Evolutionary conservation across 306 rosid genomes (phyloP).

Genomic region (Malus fusca): DNA sequence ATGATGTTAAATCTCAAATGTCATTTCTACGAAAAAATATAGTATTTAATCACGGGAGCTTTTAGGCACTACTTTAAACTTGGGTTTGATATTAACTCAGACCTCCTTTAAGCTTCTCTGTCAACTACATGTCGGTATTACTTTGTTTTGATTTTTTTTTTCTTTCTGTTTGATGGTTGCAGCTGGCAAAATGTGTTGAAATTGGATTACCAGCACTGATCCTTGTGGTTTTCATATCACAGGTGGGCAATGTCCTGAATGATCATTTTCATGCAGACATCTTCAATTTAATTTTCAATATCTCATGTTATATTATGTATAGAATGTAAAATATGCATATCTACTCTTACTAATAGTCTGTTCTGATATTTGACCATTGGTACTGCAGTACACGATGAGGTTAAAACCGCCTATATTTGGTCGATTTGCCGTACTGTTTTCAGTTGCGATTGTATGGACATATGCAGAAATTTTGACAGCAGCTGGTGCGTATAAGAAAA

Average conservation of each 20-base stretch:
- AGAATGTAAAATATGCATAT: neutral
- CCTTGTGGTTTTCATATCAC: conserved; percentile 58
- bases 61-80: neutral
- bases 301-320: neutral
- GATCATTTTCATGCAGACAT: conserved; percentile 3
- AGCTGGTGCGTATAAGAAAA: conserved; percentile 66
- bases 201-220: conserved; percentile 81
- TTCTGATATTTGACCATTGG: conserved; percentile 17
- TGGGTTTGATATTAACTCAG: neutral
- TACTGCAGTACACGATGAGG: conserved; percentile 56
- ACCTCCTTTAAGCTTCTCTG: neutral
- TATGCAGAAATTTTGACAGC: conserved; percentile 77
- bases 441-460: conserved; percentile 65
- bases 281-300: neutral
- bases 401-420: conserved; percentile 31
- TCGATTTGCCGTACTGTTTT: conserved; percentile 52
- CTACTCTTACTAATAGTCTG: neutral
- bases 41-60: neutral
- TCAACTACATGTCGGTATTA: neutral
- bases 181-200: conserved; percentile 86
- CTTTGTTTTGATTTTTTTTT: neutral
- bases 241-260: conserved; percentile 35
- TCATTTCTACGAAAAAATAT: neutral
- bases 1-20: neutral
- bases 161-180: conserved; percentile 22